phyloP scores from a whole-genome alignment of 2,329 filamentous ascomycete genomes.

The Colletotrichum liriopes region DNA sequence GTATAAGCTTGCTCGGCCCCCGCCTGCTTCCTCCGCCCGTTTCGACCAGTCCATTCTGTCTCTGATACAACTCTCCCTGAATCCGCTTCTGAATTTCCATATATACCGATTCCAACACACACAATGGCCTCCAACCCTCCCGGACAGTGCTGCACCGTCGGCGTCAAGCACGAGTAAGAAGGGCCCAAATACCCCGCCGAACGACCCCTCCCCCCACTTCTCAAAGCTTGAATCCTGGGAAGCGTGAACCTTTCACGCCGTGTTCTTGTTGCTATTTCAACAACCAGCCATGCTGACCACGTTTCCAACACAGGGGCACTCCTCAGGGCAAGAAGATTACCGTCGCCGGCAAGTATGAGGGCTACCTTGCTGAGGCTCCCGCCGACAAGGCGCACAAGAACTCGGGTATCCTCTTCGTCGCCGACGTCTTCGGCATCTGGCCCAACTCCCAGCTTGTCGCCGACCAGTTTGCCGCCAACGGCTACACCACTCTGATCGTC shows the following conservation, averaged over 20 bases:
- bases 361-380: constrained; percentile 66
- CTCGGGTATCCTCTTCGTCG: constrained; percentile 62
- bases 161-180: constrained; percentile 68
- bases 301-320: constrained; percentile 57
- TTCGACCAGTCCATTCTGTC: not conserved
- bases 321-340: constrained; percentile 63
- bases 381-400: constrained; percentile 57
- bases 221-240: constrained; percentile 8
- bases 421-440: constrained; percentile 69
- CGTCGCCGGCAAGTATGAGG: constrained; percentile 61
- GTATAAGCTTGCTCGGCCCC: constrained; percentile 19
- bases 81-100: not conserved
- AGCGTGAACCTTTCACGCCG: not conserved
- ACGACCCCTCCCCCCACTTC: constrained; percentile 35
- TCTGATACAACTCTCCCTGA: not conserved
- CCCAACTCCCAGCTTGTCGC: constrained; percentile 60
- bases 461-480: constrained; percentile 56
- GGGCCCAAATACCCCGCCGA: not conserved
- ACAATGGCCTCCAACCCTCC: constrained; percentile 70
- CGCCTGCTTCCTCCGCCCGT: not conserved
- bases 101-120: not conserved
- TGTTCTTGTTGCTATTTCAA: not conserved
- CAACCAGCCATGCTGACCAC: not conserved
- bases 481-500: constrained; percentile 56
- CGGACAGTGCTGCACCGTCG: constrained; percentile 66